Evolutionary conservation across 2,329 filamentous ascomycete species (phyloP).

Genomic region (Amauroascus niger): DNA sequence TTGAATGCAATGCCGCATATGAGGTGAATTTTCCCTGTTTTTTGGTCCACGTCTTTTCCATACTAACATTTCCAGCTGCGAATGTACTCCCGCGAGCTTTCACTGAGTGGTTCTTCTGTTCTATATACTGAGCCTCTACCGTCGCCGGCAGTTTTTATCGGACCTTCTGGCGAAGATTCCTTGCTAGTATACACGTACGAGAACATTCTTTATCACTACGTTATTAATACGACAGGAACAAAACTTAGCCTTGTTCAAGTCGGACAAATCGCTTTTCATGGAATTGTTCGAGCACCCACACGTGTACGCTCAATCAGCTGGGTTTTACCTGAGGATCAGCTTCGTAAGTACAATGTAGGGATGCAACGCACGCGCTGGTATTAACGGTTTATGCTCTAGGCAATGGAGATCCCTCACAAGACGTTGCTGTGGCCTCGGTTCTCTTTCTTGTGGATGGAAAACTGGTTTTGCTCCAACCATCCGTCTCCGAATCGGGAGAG

Average conservation of each 20-base stretch:
- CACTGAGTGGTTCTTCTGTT: slow-evolving; percentile 61
- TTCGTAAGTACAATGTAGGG: slow-evolving; percentile 44
- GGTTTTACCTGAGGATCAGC: slow-evolving; percentile 84
- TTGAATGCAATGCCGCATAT: slow-evolving; percentile 74
- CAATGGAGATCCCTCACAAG: slow-evolving; percentile 88
- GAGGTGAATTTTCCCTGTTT: slow-evolving; percentile 45
- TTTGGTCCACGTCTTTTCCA: not conserved
- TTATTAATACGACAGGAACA: slow-evolving; percentile 64
- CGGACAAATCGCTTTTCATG: slow-evolving; percentile 96
- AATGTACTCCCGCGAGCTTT: slow-evolving; percentile 80
- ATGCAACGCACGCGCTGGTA: not conserved
- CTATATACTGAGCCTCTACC: slow-evolving; percentile 69
- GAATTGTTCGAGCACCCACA: slow-evolving; percentile 86
- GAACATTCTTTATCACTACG: slow-evolving; percentile 88
- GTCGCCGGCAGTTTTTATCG: slow-evolving; percentile 79
- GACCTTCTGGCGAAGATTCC: slow-evolving; percentile 84
- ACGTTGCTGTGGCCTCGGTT: slow-evolving; percentile 86
- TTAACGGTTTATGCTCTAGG: slow-evolving; percentile 30
- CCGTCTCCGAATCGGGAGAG: slow-evolving; percentile 67
- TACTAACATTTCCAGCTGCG: slow-evolving; percentile 48
- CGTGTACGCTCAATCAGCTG: slow-evolving; percentile 89
- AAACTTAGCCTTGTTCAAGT: slow-evolving; percentile 76
- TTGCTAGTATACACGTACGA: slow-evolving; percentile 94
- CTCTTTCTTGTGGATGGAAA: slow-evolving; percentile 97
- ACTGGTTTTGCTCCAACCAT: slow-evolving; percentile 81